phyloP scores from a whole-genome alignment of 2,329 filamentous ascomycete genomes.

The Pestalotiopsis sp. region DNA sequence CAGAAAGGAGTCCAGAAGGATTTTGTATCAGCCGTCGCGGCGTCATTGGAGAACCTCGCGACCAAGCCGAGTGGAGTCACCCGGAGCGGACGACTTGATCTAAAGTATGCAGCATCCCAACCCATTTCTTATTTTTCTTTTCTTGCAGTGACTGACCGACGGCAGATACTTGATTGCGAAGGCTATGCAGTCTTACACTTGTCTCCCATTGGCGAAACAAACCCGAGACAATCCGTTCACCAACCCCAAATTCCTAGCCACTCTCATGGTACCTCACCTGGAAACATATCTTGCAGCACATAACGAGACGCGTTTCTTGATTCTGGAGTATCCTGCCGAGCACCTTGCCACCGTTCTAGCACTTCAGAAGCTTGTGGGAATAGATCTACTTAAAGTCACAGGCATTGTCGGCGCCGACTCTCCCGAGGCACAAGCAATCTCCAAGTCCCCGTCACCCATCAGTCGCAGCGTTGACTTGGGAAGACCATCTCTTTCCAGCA shows the following conservation, averaged over 20 bases:
- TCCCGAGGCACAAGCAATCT: conserved; percentile 30
- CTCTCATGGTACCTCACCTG: conserved; percentile 61
- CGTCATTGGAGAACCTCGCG: conserved; percentile 59
- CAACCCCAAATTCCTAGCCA: conserved; percentile 57
- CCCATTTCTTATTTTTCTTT: not conserved
- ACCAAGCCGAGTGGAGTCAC: conserved; percentile 50
- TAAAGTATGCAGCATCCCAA: conserved; percentile 47
- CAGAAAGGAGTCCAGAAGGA: conserved; percentile 56
- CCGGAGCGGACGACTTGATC: conserved; percentile 59
- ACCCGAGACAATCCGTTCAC: conserved; percentile 57
- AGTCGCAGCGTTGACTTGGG: conserved; percentile 21
- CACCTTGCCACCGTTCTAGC: conserved; percentile 61
- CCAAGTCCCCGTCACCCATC: conserved; percentile 16
- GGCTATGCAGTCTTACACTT: conserved; percentile 61
- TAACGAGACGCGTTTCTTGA: conserved; percentile 54
- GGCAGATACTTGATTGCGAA: conserved; percentile 61
- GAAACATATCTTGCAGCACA: conserved; percentile 62
- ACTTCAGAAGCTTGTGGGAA: conserved; percentile 59
- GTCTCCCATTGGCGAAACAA: conserved; percentile 53
- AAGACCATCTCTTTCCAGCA: conserved; percentile 30
- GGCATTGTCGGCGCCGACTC: conserved; percentile 54
- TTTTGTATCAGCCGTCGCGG: conserved; percentile 50
- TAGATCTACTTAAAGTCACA: conserved; percentile 60
- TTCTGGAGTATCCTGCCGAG: conserved; percentile 61
- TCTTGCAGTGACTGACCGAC: not conserved